These are phyloP conservation scores for Zasmidium cellare DNA, from an alignment of 2,329 filamentous ascomycete species.

Conservation along the genomic window DNA sequence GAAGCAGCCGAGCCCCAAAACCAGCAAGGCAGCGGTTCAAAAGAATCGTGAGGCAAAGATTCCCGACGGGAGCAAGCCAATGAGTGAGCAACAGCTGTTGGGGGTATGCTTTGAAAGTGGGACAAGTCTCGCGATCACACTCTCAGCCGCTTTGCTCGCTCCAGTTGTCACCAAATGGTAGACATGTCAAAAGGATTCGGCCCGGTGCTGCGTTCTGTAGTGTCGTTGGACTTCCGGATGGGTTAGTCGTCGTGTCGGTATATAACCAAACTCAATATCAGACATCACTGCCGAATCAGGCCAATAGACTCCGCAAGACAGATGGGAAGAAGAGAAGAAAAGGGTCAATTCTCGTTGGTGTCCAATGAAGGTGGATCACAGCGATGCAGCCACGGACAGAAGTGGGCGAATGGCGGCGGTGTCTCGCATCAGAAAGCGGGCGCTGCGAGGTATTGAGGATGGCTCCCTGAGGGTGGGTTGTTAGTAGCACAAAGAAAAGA, in stretches of 20 bases:
- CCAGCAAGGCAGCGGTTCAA: background rate
- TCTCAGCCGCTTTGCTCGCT: conserved; percentile 1
- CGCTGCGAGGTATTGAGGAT: background rate
- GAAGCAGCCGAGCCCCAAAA: conserved; percentile 9
- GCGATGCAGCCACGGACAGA: conserved; percentile 10
- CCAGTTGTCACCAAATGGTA: background rate
- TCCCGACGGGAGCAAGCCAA: conserved; percentile 18
- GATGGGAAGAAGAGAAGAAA: background rate
- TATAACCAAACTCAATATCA: conserved; percentile 8
- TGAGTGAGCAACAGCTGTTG: conserved; percentile 10
- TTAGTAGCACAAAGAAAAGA: background rate
- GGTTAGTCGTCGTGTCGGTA: background rate
- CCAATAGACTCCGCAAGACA: background rate
- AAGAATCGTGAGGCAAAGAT: conserved; percentile 12
- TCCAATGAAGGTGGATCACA: conserved; percentile 1
- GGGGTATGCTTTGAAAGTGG: conserved; percentile 4
- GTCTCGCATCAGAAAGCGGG: background rate
- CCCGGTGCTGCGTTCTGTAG: background rate
- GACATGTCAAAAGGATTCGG: background rate
- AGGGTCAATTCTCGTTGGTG: conserved; percentile 3
- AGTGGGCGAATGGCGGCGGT: background rate
- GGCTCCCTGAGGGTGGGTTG: background rate
- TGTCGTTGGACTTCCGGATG: background rate
- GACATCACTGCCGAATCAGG: background rate
- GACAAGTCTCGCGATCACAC: background rate